Evolutionary conservation across 768 basidiomycete species (phyloP).

Genomic region (Pulveroboletus sp.): DNA sequence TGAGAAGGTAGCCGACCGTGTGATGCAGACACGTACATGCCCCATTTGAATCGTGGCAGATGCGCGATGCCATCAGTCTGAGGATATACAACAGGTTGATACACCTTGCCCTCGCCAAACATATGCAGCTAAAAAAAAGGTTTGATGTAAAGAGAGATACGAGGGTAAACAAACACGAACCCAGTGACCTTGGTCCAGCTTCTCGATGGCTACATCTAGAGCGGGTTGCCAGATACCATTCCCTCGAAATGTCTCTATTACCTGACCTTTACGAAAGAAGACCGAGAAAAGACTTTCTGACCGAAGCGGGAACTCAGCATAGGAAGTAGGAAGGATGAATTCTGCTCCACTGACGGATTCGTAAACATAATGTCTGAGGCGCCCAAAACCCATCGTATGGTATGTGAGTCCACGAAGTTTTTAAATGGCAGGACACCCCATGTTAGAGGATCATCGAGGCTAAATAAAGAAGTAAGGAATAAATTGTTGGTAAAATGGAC

Average conservation of each 20-base stretch:
- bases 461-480: constrained; percentile 27
- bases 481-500: not conserved
- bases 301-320: constrained; percentile 16
- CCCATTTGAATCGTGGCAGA: constrained; percentile 90
- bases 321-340: not conserved
- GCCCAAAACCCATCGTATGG: constrained; percentile 87
- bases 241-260: constrained; percentile 90
- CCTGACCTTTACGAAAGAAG: constrained; percentile 88
- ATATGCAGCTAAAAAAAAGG: constrained; percentile 69
- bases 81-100: constrained; percentile 58
- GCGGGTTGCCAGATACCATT: constrained; percentile 84
- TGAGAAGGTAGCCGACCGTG: not conserved
- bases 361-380: constrained; percentile 94
- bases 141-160: constrained; percentile 1
- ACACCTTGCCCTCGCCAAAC: constrained; percentile 85
- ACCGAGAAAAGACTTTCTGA: constrained; percentile 67
- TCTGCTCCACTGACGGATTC: constrained; percentile 58
- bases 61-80: constrained; percentile 38
- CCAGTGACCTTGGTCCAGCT: constrained; percentile 81
- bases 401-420: constrained; percentile 53
- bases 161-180: constrained; percentile 40
- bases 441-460: constrained; percentile 76
- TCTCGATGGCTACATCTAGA: constrained; percentile 75
- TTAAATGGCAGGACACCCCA: constrained; percentile 80
- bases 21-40: constrained; percentile 59